phyloP scores from a whole-genome alignment of 1,284 basidiomycete species.

The Microbotryum intermedium region DNA sequence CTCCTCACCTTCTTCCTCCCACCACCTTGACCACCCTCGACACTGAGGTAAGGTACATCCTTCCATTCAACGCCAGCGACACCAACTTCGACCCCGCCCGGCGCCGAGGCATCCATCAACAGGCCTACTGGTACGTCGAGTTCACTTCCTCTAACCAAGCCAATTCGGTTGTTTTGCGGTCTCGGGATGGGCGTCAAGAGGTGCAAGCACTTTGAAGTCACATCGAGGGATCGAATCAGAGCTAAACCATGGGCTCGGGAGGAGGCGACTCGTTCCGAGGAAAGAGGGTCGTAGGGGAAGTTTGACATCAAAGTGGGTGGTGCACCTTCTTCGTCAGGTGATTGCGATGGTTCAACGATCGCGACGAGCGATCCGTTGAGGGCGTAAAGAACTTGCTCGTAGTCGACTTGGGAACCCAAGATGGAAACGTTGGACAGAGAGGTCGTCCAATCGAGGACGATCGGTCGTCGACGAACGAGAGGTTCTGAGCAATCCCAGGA shows the following conservation, averaged over 20 bases:
- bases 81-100: slow-evolving; percentile 35
- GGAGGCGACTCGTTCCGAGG: not conserved
- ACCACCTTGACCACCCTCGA: slow-evolving; percentile 54
- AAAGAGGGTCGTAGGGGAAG: not conserved
- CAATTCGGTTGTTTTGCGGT: too few relatives aligned
- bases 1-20: slow-evolving; percentile 65
- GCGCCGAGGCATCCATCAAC: slow-evolving; percentile 62
- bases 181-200: slow-evolving; percentile 62
- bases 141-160: slow-evolving; percentile 44
- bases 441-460: slow-evolving; percentile 51
- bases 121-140: slow-evolving; percentile 80
- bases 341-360: slow-evolving; percentile 48
- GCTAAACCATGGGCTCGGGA: slow-evolving; percentile 56
- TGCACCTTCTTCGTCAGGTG: slow-evolving; percentile 34
- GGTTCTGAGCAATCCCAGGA: slow-evolving; percentile 63
- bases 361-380: slow-evolving; percentile 76
- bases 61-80: slow-evolving; percentile 49
- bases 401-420: slow-evolving; percentile 64
- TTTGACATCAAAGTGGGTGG: slow-evolving; percentile 40
- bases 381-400: slow-evolving; percentile 56
- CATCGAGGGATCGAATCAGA: slow-evolving; percentile 52
- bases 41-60: slow-evolving; percentile 72
- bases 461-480: slow-evolving; percentile 59
- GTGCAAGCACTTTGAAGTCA: slow-evolving; percentile 46
- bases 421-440: slow-evolving; percentile 47